Evolutionary conservation across 1,139 yeast species (phyloP), one percentile per base, ranked within the genome.

Genomic region (Meyerozyma sp.): DNA sequence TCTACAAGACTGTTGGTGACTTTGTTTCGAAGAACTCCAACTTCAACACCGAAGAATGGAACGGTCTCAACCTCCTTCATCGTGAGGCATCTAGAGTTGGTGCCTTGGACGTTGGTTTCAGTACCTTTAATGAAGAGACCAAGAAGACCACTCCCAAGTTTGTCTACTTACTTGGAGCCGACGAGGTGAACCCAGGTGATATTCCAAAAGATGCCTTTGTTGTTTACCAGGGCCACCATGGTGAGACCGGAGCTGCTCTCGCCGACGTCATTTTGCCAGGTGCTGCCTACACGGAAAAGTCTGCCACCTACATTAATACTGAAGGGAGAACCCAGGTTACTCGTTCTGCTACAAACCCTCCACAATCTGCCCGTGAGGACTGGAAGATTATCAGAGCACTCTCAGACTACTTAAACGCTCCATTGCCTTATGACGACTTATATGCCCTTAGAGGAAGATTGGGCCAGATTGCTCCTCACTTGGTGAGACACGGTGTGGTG

Each of bases 211-310:
- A 88, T 61, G 90, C 96, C 9, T 88, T 88, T 62, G 96, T 88
- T 32, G 83, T 88, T 44, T 88, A 88, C 69, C 91, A 88, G 69
- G 96, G 96, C 45, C 96, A 88, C 65, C 95, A 88, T 66, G 96
- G 96, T 70, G 96, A 88, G 55, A 65, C 79, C 34, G 96, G 96
- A 55, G 96, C 96, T 28, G 84, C 93, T 16, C 78, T 81, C 56
- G 96, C 96, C 40, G 95, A 88, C 62, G 95, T 88, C 38, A 79
- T 88, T 48, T 77, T 88, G 54, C 96, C 96, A 45, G 93, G 93
- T 44, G 77, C 93, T 34, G 95, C 96, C 38, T 88, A 84, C 76
- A 88, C 96, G 37, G 96, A 88, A 65, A 88, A 88, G 70, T 70
- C 84, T 29, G 93, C 86, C 49, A 88, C 95, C n/a, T 88, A 80